Conservation (phyloP, 352 stramenopile genomes). For the Pythium graminicola region DNA sequence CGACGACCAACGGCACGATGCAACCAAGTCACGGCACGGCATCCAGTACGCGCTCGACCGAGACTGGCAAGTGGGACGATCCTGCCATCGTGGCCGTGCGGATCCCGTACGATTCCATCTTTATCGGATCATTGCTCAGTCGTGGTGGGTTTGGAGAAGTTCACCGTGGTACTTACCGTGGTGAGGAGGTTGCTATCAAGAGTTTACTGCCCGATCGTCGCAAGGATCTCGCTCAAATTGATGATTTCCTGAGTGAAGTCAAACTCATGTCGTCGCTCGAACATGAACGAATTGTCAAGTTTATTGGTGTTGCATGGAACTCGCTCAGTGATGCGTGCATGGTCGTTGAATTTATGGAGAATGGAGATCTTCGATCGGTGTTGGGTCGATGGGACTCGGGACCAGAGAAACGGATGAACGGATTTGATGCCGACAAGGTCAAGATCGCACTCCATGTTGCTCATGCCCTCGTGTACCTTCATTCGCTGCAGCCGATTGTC, state of each 20-base stretch:
- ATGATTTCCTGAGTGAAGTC: constrained; percentile 1
- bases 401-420: background rate
- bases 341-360: constrained; percentile 5
- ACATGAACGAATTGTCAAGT: constrained; percentile 1
- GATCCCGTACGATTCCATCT: background rate
- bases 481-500: background rate
- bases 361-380: background rate
- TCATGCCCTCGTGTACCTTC: constrained; percentile 1
- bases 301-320: constrained; percentile 1
- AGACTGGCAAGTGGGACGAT: constrained; percentile 6
- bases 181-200: background rate
- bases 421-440: background rate
- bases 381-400: background rate
- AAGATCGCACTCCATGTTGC: background rate
- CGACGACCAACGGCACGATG: too few species aligned
- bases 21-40: too few species aligned
- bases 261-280: constrained; percentile 1
- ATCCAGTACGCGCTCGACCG: too few species aligned
- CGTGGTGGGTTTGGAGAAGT: constrained; percentile 10
- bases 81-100: constrained; percentile 2
- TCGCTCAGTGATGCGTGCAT: constrained; percentile 1
- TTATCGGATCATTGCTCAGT: background rate
- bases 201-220: background rate
- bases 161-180: background rate
- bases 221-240: background rate